phyloP scores from a whole-genome alignment of 805 yeast species.

The Starmerella cellae region DNA sequence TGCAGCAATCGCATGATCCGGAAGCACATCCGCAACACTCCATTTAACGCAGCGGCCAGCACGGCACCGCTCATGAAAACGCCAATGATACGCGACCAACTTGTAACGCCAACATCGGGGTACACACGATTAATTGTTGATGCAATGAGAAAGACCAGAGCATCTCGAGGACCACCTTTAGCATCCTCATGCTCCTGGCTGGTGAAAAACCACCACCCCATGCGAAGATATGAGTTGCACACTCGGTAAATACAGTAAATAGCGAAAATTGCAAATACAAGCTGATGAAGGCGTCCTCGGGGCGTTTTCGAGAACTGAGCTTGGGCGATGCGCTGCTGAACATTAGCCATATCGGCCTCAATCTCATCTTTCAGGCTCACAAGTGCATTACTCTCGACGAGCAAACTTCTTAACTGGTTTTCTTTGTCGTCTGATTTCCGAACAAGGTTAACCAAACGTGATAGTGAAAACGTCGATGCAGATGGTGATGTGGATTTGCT shows the following conservation, averaged over 20 bases:
- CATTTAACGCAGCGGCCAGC: slow-evolving; percentile 28
- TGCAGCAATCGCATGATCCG: slow-evolving; percentile 14
- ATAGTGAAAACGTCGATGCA: slow-evolving; percentile 4
- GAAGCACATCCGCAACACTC: slow-evolving; percentile 24
- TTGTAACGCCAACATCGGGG: slow-evolving; percentile 23
- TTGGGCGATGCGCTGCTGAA: slow-evolving; percentile 19
- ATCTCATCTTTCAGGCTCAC: slow-evolving; percentile 25
- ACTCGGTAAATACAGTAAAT: slow-evolving; percentile 33
- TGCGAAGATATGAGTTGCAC: slow-evolving; percentile 22
- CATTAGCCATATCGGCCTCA: slow-evolving; percentile 23
- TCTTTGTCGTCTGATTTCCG: slow-evolving; percentile 8
- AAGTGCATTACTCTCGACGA: slow-evolving; percentile 28
- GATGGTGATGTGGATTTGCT: neutral
- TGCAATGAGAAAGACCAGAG: slow-evolving; percentile 19
- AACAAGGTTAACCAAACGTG: slow-evolving; percentile 14
- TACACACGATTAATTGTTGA: slow-evolving; percentile 7
- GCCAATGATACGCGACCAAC: slow-evolving; percentile 31
- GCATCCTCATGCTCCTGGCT: slow-evolving; percentile 5
- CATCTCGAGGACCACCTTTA: slow-evolving; percentile 20
- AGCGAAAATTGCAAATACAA: slow-evolving; percentile 27
- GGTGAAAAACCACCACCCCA: slow-evolving; percentile 21
- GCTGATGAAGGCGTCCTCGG: slow-evolving; percentile 23
- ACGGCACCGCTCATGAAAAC: slow-evolving; percentile 30
- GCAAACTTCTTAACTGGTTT: slow-evolving; percentile 10
- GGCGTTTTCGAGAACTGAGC: slow-evolving; percentile 24